phyloP scores from a whole-genome alignment of 495 filamentous ascomycete genomes.

The Antarctomyces pellizariae region DNA sequence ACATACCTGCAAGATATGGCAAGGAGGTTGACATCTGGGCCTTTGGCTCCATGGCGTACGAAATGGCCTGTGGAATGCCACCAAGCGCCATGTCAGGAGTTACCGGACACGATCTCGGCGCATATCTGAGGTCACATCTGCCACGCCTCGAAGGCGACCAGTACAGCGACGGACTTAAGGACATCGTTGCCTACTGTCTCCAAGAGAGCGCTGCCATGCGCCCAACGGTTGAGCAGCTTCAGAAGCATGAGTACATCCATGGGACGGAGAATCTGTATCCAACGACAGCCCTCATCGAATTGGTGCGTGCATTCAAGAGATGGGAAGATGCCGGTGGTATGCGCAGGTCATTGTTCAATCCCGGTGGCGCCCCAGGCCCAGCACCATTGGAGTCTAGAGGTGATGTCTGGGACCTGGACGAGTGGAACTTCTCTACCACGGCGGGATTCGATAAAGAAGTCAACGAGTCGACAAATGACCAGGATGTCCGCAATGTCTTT shows the following conservation, averaged over 20 bases:
- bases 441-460: constrained; percentile 53
- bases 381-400: constrained; percentile 13
- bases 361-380: constrained; percentile 43
- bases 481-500: constrained; percentile 27
- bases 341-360: constrained; percentile 58
- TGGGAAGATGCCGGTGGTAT: constrained; percentile 77
- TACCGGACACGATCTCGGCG: constrained; percentile 26
- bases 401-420: constrained; percentile 26
- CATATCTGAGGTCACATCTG: constrained; percentile 32
- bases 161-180: constrained; percentile 51
- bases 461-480: constrained; percentile 18
- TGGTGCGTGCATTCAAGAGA: constrained; percentile 58
- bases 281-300: constrained; percentile 36
- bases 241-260: constrained; percentile 36
- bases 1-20: constrained; percentile 28
- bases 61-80: constrained; percentile 76
- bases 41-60: constrained; percentile 72
- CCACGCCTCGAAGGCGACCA: constrained; percentile 54
- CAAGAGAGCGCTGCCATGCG: constrained; percentile 50
- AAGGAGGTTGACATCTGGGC: constrained; percentile 86
- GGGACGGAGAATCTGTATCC: constrained; percentile 46
- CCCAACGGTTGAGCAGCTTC: constrained; percentile 44
- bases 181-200: constrained; percentile 59
- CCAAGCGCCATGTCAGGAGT: constrained; percentile 35
- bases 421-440: constrained; percentile 87